Evolutionary conservation across 2,329 filamentous ascomycete species (phyloP).

Genomic region (Beauveria pseudobassiana): DNA sequence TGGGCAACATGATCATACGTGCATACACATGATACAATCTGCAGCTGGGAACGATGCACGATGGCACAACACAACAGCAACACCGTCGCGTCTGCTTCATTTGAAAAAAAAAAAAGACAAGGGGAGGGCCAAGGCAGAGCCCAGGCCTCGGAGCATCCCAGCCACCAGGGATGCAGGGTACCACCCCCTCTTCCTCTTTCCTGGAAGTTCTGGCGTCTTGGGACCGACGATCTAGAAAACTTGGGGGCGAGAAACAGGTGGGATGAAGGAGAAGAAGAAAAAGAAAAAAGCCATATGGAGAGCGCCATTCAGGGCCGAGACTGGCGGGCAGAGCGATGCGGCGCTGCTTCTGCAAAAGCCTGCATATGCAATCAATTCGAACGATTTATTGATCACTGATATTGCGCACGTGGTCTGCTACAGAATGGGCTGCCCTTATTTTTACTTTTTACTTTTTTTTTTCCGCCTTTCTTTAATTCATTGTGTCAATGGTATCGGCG

Average conservation of each 20-base stretch:
- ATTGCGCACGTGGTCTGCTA: slow-evolving; percentile 2
- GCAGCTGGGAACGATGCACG: background rate
- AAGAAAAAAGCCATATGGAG: slow-evolving; percentile 2
- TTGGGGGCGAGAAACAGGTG: slow-evolving; percentile 3
- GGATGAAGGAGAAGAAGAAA: background rate
- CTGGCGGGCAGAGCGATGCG: background rate
- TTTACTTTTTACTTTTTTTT: background rate
- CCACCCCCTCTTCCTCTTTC: background rate
- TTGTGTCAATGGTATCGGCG: background rate
- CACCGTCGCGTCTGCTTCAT: too few species aligned
- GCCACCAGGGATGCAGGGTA: background rate
- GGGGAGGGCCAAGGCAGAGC: background rate
- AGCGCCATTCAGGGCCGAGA: slow-evolving; percentile 3
- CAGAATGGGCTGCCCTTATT: background rate
- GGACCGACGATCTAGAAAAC: background rate
- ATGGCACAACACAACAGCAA: background rate
- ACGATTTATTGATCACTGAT: slow-evolving; percentile 3
- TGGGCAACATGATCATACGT: background rate
- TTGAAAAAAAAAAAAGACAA: too few species aligned
- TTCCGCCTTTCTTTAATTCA: background rate
- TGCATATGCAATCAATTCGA: background rate
- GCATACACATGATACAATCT: background rate
- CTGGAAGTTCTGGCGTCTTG: background rate
- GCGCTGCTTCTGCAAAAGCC: background rate
- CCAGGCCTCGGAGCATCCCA: background rate